These are phyloP conservation scores for Theileria parva DNA, from an alignment of 169 alveolate genomes.

Conservation along the genomic window DNA sequence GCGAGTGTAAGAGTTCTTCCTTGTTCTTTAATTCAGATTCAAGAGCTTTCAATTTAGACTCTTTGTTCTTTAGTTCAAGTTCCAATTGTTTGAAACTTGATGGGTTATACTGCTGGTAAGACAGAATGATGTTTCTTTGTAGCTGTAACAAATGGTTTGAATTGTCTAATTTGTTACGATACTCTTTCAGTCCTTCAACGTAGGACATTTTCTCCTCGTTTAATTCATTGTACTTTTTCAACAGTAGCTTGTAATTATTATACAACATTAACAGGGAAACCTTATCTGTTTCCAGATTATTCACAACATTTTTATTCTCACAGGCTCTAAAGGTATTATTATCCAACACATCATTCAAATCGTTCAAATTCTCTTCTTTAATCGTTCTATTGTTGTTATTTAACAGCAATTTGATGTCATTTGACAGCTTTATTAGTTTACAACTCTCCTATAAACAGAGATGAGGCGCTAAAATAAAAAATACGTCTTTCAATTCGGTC, in stretches of 20 bases:
- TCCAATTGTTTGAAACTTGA: neutral
- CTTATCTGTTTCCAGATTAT: neutral
- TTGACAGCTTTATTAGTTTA: neutral
- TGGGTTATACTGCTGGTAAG: neutral
- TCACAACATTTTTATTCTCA: neutral
- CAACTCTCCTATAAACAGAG: neutral
- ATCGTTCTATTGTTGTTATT: neutral
- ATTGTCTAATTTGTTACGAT: slow-evolving; percentile 51
- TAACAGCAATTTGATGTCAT: slow-evolving; percentile 2
- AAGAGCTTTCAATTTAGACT: neutral
- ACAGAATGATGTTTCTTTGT: slow-evolving; percentile 2
- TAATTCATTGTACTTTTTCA: slow-evolving; percentile 55
- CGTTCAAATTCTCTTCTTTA: neutral
- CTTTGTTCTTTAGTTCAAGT: neutral
- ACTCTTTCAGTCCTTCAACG: slow-evolving; percentile 56
- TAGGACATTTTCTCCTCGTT: slow-evolving; percentile 66
- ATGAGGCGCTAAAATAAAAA: neutral
- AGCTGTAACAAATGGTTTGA: slow-evolving; percentile 54
- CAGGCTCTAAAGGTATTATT: neutral
- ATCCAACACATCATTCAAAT: neutral
- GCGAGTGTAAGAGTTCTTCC: neutral
- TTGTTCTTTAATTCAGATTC: neutral
- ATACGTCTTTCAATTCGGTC: neutral
- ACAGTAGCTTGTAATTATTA: slow-evolving; percentile 49
- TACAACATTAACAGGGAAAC: slow-evolving; percentile 22